Percentiles rank a stretch among this genome's conserved stretches.
These are phyloP conservation scores for Coemansia reversa DNA, from an alignment of 192 early-diverging fungal species.

Conservation along the genomic window DNA sequence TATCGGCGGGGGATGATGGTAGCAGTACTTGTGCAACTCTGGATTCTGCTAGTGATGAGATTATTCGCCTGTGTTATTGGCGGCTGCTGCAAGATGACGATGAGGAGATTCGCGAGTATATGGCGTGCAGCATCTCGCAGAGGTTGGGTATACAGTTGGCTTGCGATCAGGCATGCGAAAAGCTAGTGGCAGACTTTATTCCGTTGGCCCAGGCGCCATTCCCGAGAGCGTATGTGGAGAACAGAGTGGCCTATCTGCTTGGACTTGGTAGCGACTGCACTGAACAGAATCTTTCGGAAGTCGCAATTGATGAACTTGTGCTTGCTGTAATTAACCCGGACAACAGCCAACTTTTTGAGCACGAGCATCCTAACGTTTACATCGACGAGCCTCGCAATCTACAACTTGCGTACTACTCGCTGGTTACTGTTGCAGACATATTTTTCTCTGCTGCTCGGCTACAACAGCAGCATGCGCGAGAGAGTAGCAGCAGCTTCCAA, in stretches of 20 bases:
- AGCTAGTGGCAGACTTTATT: slow-evolving; percentile 57
- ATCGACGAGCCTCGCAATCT: slow-evolving; percentile 69
- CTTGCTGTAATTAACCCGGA: slow-evolving; percentile 37
- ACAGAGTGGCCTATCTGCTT: slow-evolving; percentile 31
- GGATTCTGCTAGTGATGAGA: slow-evolving; percentile 44
- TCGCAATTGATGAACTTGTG: slow-evolving; percentile 8
- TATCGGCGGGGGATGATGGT: background rate
- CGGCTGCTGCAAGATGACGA: slow-evolving; percentile 75
- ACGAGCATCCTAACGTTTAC: slow-evolving; percentile 74
- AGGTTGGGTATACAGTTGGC: slow-evolving; percentile 40
- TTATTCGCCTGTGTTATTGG: slow-evolving; percentile 54
- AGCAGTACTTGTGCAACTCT: background rate
- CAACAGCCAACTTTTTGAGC: slow-evolving; percentile 69
- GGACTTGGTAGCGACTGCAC: background rate
- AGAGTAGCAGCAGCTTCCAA: no score
- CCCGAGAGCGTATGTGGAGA: slow-evolving; percentile 35
- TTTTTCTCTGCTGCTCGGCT: background rate
- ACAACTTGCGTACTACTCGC: slow-evolving; percentile 55
- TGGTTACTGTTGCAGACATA: slow-evolving; percentile 22
- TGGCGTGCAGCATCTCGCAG: slow-evolving; percentile 60
- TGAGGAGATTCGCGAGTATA: slow-evolving; percentile 67
- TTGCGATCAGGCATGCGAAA: slow-evolving; percentile 54
- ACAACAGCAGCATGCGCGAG: no score
- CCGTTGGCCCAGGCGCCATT: slow-evolving; percentile 45
- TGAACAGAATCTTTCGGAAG: background rate